Evolutionary conservation across 2,329 filamentous ascomycete species (phyloP), one percentile per base, ranked within the genome.

Genomic region (Trichoderma cornu-damae): DNA sequence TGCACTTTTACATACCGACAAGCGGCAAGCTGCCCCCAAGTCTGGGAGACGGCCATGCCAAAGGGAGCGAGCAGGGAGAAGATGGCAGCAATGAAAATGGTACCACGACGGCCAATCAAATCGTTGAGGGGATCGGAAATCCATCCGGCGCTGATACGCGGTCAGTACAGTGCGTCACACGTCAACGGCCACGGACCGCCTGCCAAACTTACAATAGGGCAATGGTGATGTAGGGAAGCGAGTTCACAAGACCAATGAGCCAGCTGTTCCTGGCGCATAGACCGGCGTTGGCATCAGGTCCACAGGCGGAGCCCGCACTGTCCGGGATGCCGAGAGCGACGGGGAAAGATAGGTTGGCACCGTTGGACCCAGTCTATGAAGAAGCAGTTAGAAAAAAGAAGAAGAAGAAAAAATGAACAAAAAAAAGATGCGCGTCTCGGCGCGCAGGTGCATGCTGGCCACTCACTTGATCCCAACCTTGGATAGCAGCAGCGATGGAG

Each of bases 1-100:
- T n/a, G n/a, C 9, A 2, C 30, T 11, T 48, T 14, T 16, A 47
- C 74, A 14, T 81, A 71, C 71, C 82, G 79, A 55, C 73, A 77
- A n/a, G 77, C 72, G 38, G 83, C 75, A 3, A 86, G 72, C 63
- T 86, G 75, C 7, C 68, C 70, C 82, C 84, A 88, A 34, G 70
- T 81, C 61, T 85, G 82, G 7, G 77, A 76, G 14, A 82, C 64
- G 0, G 78, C 84, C 61, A 79, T 81, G 22, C 84, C 84, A 62
- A 88, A 81, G 1, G 82, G 80, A 1, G 84, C 73, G 9, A 86
- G 64, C 1, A 87, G 70, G 62, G 81, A 86, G 67, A 88, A 85
- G 62, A 85, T 71, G 11, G 80, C 82, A 6, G 79, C 78, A 44
- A 85, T 67, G 66, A 87, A 87, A 60, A 88, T 88, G 44, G 82